Base-by-base conservation (phyloP, 331 rosid genomes). In the Malus hybrid region DNA sequence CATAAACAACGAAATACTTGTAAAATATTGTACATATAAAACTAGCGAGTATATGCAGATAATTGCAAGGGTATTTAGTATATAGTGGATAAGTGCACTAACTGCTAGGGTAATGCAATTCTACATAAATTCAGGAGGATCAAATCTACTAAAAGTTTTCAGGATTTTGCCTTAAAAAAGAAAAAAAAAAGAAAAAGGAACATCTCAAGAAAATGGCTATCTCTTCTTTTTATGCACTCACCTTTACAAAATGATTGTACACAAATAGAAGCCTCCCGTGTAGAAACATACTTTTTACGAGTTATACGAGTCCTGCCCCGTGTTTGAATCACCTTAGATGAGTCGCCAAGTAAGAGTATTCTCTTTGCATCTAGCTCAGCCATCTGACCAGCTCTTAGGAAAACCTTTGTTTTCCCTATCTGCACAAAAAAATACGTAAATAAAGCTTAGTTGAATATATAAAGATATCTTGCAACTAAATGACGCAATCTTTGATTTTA, bases 351-450 rank as follows among this genome's bases (percentile, higher is more conserved):
- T 22, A 83, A 62, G 48, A 71, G 65, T 77, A 88, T 80, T 80
- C 96, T 88, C 70, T 52, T 73, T 72, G 93, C 87, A 85, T 93
- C 96, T 77, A 93, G 83, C 81, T 89, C 91, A 67, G 93, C 93
- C 98, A 91, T 91, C 90, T 91, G 91, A 65, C 92, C 92, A 64
- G 88, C 98, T 84, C 93, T 88, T 60, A 93, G 77, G 82, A 93
- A 93, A 73, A 93, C 50, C 86, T 89, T 65, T 59, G 96, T 80
- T 79, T 87, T 79, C 72, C 98, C 98, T 63, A 93, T 86, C 98
- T 93, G 87, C 69, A 86, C 24, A 82, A 71, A 75, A 65, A n/a
- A 10, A 82, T 50, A 42, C 13, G 3, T 42, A 42, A 42, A 75
- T 14, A 63, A 42, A 27, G 34, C 68, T 83, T 78, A 80, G 73